A percentile compares a stretch with the other conserved stretches of the same genome.
phyloP scores from a whole-genome alignment of 2,329 filamentous ascomycete species.

The Epichloe typhina region DNA sequence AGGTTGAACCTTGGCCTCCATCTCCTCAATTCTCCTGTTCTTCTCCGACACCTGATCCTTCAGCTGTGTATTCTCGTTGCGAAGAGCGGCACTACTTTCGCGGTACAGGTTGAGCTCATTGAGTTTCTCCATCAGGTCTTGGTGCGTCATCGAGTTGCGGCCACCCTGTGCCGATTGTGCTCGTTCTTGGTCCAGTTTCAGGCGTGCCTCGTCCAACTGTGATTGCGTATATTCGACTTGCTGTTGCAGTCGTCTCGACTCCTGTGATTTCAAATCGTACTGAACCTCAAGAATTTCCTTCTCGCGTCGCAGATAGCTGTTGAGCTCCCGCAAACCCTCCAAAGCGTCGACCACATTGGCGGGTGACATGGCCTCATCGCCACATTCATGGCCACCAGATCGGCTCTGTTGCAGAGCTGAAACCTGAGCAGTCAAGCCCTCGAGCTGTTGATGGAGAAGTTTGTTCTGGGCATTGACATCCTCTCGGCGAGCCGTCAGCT shows the following conservation, averaged over 20 bases:
- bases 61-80: constrained; percentile 71
- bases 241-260: constrained; percentile 77
- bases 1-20: constrained; percentile 66
- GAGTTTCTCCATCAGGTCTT: constrained; percentile 85
- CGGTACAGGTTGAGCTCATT: constrained; percentile 93
- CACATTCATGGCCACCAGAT: constrained; percentile 30
- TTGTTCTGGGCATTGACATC: constrained; percentile 84
- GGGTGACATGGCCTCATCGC: constrained; percentile 39
- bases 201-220: constrained; percentile 75
- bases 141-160: constrained; percentile 64
- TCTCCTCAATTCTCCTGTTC: constrained; percentile 57
- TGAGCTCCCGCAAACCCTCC: constrained; percentile 77
- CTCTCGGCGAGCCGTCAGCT: constrained; percentile 66
- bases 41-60: constrained; percentile 66
- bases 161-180: constrained; percentile 61
- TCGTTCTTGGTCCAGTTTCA: constrained; percentile 86
- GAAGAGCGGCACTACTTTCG: constrained; percentile 83
- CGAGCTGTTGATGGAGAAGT: constrained; percentile 77
- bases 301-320: constrained; percentile 81
- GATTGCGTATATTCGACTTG: constrained; percentile 77
- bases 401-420: constrained; percentile 66
- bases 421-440: constrained; percentile 70
- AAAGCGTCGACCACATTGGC: constrained; percentile 44
- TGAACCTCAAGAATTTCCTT: constrained; percentile 99
- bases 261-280: constrained; percentile 76